Evolutionary conservation across 2,329 filamentous ascomycete genomes (phyloP).

Genomic region (Aspergillus felis): DNA sequence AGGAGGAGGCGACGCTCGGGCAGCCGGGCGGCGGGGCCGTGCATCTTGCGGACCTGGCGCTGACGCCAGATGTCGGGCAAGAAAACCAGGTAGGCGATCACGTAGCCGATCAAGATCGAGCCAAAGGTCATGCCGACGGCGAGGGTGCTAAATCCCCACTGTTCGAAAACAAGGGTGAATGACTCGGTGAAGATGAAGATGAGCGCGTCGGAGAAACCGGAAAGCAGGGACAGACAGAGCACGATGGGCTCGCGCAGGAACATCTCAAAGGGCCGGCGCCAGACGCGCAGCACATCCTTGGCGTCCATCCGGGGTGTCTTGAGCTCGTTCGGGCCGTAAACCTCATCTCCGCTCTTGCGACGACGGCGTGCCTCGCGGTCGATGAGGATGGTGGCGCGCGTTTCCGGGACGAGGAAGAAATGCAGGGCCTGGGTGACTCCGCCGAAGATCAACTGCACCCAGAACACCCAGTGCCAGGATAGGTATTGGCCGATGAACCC

Average conservation of each 20-base stretch:
- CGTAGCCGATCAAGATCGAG: slow-evolving; percentile 55
- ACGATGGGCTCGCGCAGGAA: slow-evolving; percentile 65
- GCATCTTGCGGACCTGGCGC: slow-evolving; percentile 46
- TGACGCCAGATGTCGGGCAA: slow-evolving; percentile 53
- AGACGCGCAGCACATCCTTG: slow-evolving; percentile 55
- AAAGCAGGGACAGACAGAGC: slow-evolving; percentile 56
- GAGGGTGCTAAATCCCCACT: slow-evolving; percentile 55
- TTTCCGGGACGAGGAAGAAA: slow-evolving; percentile 70
- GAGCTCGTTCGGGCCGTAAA: slow-evolving; percentile 71
- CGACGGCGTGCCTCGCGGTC: slow-evolving; percentile 73
- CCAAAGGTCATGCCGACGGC: slow-evolving; percentile 52
- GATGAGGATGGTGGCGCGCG: slow-evolving; percentile 71
- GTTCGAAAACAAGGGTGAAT: slow-evolving; percentile 55
- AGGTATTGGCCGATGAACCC: slow-evolving; percentile 68
- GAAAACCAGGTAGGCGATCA: slow-evolving; percentile 57
- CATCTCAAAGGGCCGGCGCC: slow-evolving; percentile 61
- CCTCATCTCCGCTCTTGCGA: slow-evolving; percentile 58
- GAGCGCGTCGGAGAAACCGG: slow-evolving; percentile 61
- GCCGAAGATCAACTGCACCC: slow-evolving; percentile 83
- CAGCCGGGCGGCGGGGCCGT: slow-evolving; percentile 53
- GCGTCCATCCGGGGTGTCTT: slow-evolving; percentile 57
- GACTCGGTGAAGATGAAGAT: slow-evolving; percentile 66
- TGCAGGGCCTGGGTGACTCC: slow-evolving; percentile 65
- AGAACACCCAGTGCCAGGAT: slow-evolving; percentile 73
- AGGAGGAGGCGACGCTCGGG: slow-evolving; percentile 57